Evolutionary conservation across 164 flowering plant species (phyloP).

Genomic region (Dillenia suffruticosa): DNA sequence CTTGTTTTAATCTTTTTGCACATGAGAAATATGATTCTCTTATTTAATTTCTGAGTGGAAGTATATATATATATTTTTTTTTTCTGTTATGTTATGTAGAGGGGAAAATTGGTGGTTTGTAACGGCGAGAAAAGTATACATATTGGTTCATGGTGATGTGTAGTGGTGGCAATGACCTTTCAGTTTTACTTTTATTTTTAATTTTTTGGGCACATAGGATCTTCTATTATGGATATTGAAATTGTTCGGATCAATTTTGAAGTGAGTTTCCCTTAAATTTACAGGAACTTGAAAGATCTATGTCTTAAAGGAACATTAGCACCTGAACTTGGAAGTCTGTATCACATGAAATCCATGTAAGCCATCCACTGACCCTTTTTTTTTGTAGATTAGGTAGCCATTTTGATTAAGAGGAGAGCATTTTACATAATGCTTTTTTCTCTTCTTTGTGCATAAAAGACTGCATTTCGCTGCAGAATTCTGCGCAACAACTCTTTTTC

Average conservation of each 20-base stretch:
- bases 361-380: slow-evolving; percentile 3
- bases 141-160: neutral
- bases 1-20: too few species aligned
- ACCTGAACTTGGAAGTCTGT: slow-evolving; percentile 56
- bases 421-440: neutral
- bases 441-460: neutral
- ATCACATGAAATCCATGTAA: slow-evolving; percentile 72
- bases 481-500: slow-evolving; percentile 64
- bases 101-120: neutral
- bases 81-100: neutral
- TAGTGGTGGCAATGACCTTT: neutral
- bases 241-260: slow-evolving; percentile 10
- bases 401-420: neutral
- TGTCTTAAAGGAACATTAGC: slow-evolving; percentile 69
- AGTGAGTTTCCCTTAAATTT: slow-evolving; percentile 3
- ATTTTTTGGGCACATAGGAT: neutral
- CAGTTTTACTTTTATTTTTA: neutral
- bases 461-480: slow-evolving; percentile 33
- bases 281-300: slow-evolving; percentile 75
- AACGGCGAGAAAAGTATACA: neutral
- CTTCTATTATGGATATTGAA: too few species aligned
- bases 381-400: neutral
- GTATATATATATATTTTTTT: neutral
- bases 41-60: too few species aligned
- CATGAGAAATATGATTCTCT: too few species aligned